Evolutionary conservation across 1,284 basidiomycete species (phyloP).

Genomic region (Xanthoconium separans): DNA sequence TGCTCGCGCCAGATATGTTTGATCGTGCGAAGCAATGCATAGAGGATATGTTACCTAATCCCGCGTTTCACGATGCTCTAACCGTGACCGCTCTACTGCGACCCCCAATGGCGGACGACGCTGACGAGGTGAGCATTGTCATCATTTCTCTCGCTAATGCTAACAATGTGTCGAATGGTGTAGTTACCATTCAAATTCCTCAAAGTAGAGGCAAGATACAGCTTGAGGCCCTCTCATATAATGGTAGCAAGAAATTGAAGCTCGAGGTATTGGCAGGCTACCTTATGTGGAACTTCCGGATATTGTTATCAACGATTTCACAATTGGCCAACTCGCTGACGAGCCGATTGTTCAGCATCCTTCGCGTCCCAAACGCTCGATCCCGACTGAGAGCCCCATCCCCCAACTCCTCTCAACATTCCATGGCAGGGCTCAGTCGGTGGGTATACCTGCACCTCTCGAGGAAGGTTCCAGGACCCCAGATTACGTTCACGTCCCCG

Average conservation of each 20-base stretch:
- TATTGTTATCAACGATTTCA: too few species aligned
- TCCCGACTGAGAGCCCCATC: too few species aligned
- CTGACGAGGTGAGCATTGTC: background rate
- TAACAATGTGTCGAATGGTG: background rate
- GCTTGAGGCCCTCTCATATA: background rate
- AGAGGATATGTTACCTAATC: constrained; percentile 9
- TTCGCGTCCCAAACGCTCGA: too few species aligned
- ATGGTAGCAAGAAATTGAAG: background rate
- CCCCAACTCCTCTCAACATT: too few species aligned
- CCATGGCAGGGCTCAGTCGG: too few species aligned
- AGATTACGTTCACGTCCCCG: too few species aligned
- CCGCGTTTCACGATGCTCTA: constrained; percentile 11
- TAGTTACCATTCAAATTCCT: background rate
- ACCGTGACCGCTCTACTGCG: constrained; percentile 23
- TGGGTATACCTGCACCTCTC: too few species aligned
- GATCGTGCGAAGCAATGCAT: constrained; percentile 10
- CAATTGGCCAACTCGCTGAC: too few species aligned
- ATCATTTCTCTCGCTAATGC: background rate
- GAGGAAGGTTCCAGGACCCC: too few species aligned
- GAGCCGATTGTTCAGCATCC: too few species aligned
- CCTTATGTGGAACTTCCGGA: too few species aligned
- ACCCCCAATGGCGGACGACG: constrained; percentile 9
- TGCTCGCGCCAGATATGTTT: constrained; percentile 7
- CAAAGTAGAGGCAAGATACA: background rate
- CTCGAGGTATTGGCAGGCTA: background rate